A percentile compares a stretch with the other conserved stretches of the same genome.
phyloP scores from a whole-genome alignment of 257 asterid species.

The Nicotiana attenuata region DNA sequence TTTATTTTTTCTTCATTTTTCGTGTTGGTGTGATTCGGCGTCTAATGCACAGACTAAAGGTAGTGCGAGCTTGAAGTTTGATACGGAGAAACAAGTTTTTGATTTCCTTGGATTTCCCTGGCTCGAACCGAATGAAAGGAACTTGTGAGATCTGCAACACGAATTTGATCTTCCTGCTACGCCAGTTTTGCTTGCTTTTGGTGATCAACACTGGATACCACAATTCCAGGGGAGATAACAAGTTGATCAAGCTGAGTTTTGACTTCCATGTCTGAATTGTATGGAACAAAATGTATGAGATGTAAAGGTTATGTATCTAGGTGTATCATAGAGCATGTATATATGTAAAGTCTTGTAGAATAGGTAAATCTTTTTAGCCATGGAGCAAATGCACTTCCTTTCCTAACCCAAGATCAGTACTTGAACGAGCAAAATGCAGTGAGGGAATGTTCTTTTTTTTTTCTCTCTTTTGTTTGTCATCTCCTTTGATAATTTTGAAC shows the following conservation, averaged over 20 bases:
- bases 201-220: too few species aligned
- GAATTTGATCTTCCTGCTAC: background rate
- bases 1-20: background rate
- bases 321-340: background rate
- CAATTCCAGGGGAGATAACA: background rate
- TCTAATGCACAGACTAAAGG: conserved; percentile 57
- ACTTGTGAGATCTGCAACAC: conserved; percentile 37
- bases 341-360: background rate
- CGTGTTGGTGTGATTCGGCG: background rate
- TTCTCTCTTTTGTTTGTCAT: background rate
- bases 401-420: background rate
- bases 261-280: background rate
- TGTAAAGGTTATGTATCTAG: background rate
- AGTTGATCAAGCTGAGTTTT: background rate
- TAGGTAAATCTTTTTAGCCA: background rate
- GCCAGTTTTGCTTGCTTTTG: background rate
- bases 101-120: conserved; percentile 87
- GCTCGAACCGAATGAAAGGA: conserved; percentile 78
- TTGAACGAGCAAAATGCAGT: background rate
- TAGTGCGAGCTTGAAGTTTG: conserved; percentile 77
- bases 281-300: background rate
- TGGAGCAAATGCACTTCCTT: background rate
- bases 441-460: background rate
- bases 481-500: background rate
- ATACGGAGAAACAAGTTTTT: conserved; percentile 73